These are phyloP conservation scores for Mariannaea sp. DNA, from an alignment of 2,329 filamentous ascomycete genomes.

Conservation along the genomic window DNA sequence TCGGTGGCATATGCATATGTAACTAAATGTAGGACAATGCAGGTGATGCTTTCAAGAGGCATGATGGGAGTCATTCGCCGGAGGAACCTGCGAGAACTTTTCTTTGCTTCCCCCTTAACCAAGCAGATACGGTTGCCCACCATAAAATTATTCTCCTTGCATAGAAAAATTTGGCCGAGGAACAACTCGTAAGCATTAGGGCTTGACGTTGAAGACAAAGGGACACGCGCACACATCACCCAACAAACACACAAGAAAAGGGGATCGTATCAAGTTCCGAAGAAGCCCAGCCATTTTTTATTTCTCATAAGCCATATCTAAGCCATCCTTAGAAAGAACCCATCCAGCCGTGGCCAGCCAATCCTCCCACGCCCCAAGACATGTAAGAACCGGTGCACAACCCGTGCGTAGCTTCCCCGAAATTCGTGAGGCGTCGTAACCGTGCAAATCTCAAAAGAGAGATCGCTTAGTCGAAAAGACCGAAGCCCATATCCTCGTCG, in stretches of 20 bases:
- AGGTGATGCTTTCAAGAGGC: too few relatives aligned
- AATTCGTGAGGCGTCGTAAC: slow-evolving; percentile 42
- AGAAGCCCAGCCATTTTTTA: slow-evolving; percentile 38
- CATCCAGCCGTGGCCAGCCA: slow-evolving; percentile 40
- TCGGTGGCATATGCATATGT: too few relatives aligned
- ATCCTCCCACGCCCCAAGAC: slow-evolving; percentile 41
- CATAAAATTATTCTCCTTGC: too few relatives aligned
- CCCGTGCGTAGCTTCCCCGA: slow-evolving; percentile 42
- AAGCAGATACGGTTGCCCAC: too few relatives aligned
- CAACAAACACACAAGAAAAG: too few relatives aligned
- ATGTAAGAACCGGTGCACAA: slow-evolving; percentile 41
- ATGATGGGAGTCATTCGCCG: too few relatives aligned
- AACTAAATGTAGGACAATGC: too few relatives aligned
- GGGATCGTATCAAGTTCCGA: slow-evolving; percentile 18
- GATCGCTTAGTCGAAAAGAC: slow-evolving; percentile 72
- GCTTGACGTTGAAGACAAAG: neutral
- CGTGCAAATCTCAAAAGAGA: slow-evolving; percentile 34
- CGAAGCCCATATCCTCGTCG: slow-evolving; percentile 78
- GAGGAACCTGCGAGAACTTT: too few relatives aligned
- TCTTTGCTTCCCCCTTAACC: too few relatives aligned
- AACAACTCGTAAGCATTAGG: too few relatives aligned
- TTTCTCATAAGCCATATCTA: slow-evolving; percentile 40
- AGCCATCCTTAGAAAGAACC: slow-evolving; percentile 36
- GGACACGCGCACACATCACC: too few relatives aligned
- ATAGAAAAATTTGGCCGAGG: too few relatives aligned